Evolutionary conservation across 805 yeast species (phyloP), one percentile per base, ranked within the genome.

Genomic region (Nakazawaea laoshanensis): DNA sequence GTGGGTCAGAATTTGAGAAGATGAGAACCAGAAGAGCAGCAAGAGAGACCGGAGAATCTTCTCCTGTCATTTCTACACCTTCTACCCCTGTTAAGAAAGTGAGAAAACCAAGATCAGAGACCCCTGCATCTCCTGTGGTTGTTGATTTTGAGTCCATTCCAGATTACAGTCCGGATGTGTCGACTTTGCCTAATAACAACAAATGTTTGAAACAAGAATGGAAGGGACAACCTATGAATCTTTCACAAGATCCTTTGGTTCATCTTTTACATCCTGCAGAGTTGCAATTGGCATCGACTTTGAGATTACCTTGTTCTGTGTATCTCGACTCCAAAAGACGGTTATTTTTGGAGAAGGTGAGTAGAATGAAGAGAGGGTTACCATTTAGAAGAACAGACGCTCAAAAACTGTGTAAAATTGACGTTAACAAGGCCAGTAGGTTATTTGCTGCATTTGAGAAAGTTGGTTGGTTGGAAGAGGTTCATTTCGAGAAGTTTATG

Each of bases 201-300:
- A 77, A 80, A 59, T 76, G 85, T 43, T 65, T 88, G 45, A 80
- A 80, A 50, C 83, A 94, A 22, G 97, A 89, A 55, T 89, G 98
- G 98, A 89, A 88, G 61, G 98, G 97, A 8, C 94, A 87, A 47
- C 94, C 96, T 23, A 87, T 89, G 96, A 94, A 84, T 54, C 67
- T 89, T 36, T 65, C 79, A 12, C 48, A 57, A 20, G 97, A 92
- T 56, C 94, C 95, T 14, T 68, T 84, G 44, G 56, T 70, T 32
- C 59, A 60, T 29, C 69, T 77, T 46, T 66, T 92, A 43, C 96
- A 89, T 56, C 96, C 96, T 1, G 95, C 96, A 4, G 98, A 89
- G 58, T 69, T 81, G 11, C 66, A 70, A 26, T 65, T 89, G 40
- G 96, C 97, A 4, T 80, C 94, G 12, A 81, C 79, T n/a, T 66